Evolutionary conservation across 169 alveolate species (phyloP).

Genomic region (Eimeria tenella): DNA sequence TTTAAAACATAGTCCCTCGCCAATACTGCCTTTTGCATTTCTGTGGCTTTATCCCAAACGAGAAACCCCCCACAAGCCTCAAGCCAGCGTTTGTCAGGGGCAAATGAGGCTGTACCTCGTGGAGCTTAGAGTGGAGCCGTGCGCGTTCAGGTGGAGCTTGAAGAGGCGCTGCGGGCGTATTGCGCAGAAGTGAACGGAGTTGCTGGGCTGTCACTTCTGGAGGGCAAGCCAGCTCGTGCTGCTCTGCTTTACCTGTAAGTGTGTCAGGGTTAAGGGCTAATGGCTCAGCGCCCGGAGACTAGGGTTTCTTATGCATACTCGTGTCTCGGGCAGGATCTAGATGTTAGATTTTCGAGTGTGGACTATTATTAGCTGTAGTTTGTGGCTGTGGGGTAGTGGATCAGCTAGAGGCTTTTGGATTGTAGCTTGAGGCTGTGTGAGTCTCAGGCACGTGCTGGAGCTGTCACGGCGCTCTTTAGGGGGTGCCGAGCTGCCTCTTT

Average conservation of each 20-base stretch:
- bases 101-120: no score
- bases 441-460: slow-evolving; percentile 54
- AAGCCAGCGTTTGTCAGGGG: no score
- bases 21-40: no score
- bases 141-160: slow-evolving; percentile 50
- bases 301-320: no score
- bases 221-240: slow-evolving; percentile 30
- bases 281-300: background rate
- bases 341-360: no score
- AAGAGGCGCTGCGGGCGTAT: slow-evolving; percentile 71
- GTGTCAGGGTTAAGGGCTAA: background rate
- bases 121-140: no score
- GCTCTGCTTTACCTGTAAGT: slow-evolving; percentile 52
- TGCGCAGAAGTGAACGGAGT: slow-evolving; percentile 75
- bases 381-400: no score
- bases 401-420: background rate
- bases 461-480: slow-evolving; percentile 33
- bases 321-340: no score
- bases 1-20: no score
- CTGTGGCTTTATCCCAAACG: no score
- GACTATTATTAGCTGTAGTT: no score
- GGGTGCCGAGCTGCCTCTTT: background rate
- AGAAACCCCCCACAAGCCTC: no score
- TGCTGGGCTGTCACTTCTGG: slow-evolving; percentile 71
- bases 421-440: background rate